Evolutionary conservation across 1,284 basidiomycete species (phyloP).

Genomic region (Sphagnurus paluster): DNA sequence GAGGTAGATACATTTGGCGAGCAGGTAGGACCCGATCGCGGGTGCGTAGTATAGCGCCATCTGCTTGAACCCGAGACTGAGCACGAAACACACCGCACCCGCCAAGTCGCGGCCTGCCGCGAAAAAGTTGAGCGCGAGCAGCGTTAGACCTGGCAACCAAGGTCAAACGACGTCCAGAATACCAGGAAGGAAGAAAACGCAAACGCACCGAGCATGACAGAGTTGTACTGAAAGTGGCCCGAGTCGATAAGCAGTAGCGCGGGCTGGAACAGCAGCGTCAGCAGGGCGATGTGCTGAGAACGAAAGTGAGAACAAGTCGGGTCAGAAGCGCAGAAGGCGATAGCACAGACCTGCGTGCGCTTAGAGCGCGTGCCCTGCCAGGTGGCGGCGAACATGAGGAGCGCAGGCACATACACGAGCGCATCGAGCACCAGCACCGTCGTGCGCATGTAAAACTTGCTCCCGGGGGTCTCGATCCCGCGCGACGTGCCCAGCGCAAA

Average conservation of each 20-base stretch:
- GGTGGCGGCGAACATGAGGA: slow-evolving; percentile 58
- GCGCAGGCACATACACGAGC: slow-evolving; percentile 75
- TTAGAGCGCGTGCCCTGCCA: slow-evolving; percentile 70
- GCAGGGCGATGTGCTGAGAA: slow-evolving; percentile 64
- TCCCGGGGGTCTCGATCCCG: slow-evolving; percentile 70
- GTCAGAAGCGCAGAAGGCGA: not conserved
- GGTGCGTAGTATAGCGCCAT: slow-evolving; percentile 96
- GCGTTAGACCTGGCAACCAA: slow-evolving; percentile 70
- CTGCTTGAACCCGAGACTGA: slow-evolving; percentile 90
- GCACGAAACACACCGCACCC: slow-evolving; percentile 82
- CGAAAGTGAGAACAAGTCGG: not conserved
- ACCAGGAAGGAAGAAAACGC: not conserved
- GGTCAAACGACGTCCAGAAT: slow-evolving; percentile 3
- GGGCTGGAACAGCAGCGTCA: slow-evolving; percentile 83
- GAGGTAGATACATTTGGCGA: slow-evolving; percentile 80
- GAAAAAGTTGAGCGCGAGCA: slow-evolving; percentile 73
- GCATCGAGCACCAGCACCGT: slow-evolving; percentile 74
- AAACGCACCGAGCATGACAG: slow-evolving; percentile 78
- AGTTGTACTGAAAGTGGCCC: slow-evolving; percentile 94
- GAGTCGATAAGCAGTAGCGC: slow-evolving; percentile 84
- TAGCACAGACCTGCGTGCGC: slow-evolving; percentile 62
- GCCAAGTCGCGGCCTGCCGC: slow-evolving; percentile 66
- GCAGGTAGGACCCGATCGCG: slow-evolving; percentile 80
- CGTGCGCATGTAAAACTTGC: slow-evolving; percentile 79
- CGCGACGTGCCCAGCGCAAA: slow-evolving; percentile 74